A percentile compares a stretch with the other conserved stretches of the same genome.
Conservation (phyloP, 805 yeast genomes). For the Wickerhamiella hasegawae region DNA sequence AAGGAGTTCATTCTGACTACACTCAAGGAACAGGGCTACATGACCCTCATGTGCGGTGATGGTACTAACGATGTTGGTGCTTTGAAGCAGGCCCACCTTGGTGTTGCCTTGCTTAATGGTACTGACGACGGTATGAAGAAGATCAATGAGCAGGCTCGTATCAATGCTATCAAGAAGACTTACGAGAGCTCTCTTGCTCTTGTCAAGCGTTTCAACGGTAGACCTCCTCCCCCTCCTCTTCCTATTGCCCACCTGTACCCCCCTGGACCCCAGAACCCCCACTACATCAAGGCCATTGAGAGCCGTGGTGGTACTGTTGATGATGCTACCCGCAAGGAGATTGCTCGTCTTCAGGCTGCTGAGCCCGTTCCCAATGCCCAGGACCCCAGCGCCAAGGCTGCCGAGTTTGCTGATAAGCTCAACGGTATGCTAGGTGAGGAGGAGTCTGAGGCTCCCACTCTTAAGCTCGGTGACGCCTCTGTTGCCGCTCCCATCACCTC, state of each 20-base stretch:
- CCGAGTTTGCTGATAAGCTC: constrained; percentile 46
- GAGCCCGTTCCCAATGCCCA: constrained; percentile 13
- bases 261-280: constrained; percentile 85
- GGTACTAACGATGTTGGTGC: constrained; percentile 99
- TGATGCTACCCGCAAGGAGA: constrained; percentile 30
- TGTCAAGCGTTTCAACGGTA: constrained; percentile 59
- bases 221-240: constrained; percentile 65
- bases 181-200: constrained; percentile 75
- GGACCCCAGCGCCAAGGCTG: constrained; percentile 21
- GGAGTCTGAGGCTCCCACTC: constrained; percentile 70
- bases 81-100: constrained; percentile 93
- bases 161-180: constrained; percentile 44
- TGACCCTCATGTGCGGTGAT: constrained; percentile 97
- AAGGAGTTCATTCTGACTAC: constrained; percentile 80
- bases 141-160: constrained; percentile 62
- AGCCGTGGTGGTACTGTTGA: constrained; percentile 65
- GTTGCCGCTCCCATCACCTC: constrained; percentile 99
- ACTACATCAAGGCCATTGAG: constrained; percentile 73
- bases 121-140: constrained; percentile 88
- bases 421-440: constrained; percentile 37
- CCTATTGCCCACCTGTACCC: constrained; percentile 91
- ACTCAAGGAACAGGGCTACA: constrained; percentile 76
- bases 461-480: constrained; percentile 95
- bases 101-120: constrained; percentile 95
- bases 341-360: constrained; percentile 26